phyloP scores from a whole-genome alignment of 352 stramenopile genomes.

The Phytophthora tentaculata region DNA sequence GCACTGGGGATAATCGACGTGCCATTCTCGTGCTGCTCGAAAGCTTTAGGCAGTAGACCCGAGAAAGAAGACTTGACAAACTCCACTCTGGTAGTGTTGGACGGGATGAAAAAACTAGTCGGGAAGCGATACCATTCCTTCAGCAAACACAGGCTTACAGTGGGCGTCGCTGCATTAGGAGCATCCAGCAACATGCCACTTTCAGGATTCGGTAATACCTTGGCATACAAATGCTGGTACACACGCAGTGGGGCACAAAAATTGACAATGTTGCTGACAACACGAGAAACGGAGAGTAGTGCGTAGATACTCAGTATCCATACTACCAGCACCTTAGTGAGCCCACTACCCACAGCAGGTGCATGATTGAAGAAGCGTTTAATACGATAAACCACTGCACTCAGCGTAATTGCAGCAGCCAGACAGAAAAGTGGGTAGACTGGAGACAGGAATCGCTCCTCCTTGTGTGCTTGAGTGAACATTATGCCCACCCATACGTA shows the following conservation, averaged over 20 bases:
- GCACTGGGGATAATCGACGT: slow-evolving; percentile 65
- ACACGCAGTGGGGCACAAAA: slow-evolving; percentile 74
- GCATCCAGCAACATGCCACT: slow-evolving; percentile 28
- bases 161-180: slow-evolving; percentile 4
- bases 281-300: slow-evolving; percentile 58
- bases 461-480: slow-evolving; percentile 96
- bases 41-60: slow-evolving; percentile 95
- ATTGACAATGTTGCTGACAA: slow-evolving; percentile 75
- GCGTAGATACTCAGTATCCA: slow-evolving; percentile 55
- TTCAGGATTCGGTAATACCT: slow-evolving; percentile 55
- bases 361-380: slow-evolving; percentile 36
- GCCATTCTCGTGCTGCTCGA: slow-evolving; percentile 70
- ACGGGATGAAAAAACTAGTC: slow-evolving; percentile 95
- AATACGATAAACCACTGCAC: slow-evolving; percentile 49
- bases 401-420: slow-evolving; percentile 75
- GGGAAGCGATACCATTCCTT: slow-evolving; percentile 99
- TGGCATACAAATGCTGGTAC: slow-evolving; percentile 71
- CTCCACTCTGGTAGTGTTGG: slow-evolving; percentile 71
- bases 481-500: slow-evolving; percentile 95
- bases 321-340: slow-evolving; percentile 50
- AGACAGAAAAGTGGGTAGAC: slow-evolving; percentile 94
- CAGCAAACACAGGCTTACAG: slow-evolving; percentile 91
- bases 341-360: slow-evolving; percentile 21
- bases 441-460: slow-evolving; percentile 98
- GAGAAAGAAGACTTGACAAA: slow-evolving; percentile 95